Conservation (phyloP, 768 basidiomycete species). For the Mycena belliarum region DNA sequence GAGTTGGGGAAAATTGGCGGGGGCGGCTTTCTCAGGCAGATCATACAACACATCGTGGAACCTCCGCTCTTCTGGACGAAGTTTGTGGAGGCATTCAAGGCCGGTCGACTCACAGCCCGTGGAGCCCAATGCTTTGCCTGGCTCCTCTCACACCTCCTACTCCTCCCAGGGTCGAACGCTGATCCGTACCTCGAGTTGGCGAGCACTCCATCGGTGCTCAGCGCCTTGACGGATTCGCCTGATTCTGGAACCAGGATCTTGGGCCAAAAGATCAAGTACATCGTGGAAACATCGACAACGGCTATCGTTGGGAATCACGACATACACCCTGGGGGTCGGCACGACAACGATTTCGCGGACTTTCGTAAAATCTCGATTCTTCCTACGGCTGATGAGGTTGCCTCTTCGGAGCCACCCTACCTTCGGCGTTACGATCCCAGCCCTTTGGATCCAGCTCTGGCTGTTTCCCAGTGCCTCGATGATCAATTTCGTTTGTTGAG, state of each 20-base stretch:
- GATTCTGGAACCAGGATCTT: conserved; percentile 8
- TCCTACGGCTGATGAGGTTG: conserved; percentile 62
- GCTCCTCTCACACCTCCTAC: conserved; percentile 52
- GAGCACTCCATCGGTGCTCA: not conserved
- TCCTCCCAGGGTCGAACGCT: conserved; percentile 35
- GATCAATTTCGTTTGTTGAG: conserved; percentile 67
- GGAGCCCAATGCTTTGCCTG: conserved; percentile 38
- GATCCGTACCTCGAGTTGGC: conserved; percentile 41
- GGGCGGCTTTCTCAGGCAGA: conserved; percentile 37
- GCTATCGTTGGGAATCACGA: conserved; percentile 21
- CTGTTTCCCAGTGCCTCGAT: conserved; percentile 51
- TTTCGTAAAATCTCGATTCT: conserved; percentile 64
- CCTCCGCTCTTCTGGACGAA: conserved; percentile 48
- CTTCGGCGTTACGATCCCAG: conserved; percentile 45
- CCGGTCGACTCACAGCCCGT: conserved; percentile 9
- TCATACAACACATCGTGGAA: conserved; percentile 40
- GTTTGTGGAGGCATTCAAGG: conserved; percentile 33
- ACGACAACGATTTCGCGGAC: conserved; percentile 67
- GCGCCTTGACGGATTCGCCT: not conserved
- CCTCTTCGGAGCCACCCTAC: conserved; percentile 46
- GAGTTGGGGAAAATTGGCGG: conserved; percentile 32
- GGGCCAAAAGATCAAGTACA: conserved; percentile 34
- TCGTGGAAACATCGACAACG: conserved; percentile 10
- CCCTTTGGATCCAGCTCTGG: conserved; percentile 33
- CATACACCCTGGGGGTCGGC: conserved; percentile 58